Evolutionary conservation across 2,329 filamentous ascomycete genomes (phyloP), one percentile per base, ranked within the genome.

Genomic region (Alternaria angustiovoidea): DNA sequence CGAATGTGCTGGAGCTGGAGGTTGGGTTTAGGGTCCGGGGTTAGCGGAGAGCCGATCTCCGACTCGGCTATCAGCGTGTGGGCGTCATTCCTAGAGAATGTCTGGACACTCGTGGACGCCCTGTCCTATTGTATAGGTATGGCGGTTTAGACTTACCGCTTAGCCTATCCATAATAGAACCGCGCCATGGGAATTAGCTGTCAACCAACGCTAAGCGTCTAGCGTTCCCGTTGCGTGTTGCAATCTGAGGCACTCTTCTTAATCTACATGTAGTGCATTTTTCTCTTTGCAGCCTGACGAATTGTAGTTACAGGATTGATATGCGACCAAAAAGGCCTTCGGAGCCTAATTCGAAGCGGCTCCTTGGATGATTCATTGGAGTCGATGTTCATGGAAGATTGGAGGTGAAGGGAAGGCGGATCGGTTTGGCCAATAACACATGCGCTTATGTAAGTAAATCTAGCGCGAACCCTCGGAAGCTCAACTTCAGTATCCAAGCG

Each of bases 401-500:
- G 46, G 24, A 30, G 16, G 32, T 44, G 36, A 55, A 42, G 34
- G 32, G 20, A 30, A 36, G 5, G 38, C n/a, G 39, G 39, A 42
- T 14, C 6, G 39, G 6, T 16, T 24, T 24, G 39, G 16, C 60
- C 51, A 62, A 36, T 59, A 30, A 26, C 26, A 51, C 39, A 18
- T 16, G 30, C 49, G 59, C 63, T 66, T 59, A 67, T 47, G 56
- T 62, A 58, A 47, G 30, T 22, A 18, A 39, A 8, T 16, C 59
- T 66, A 65, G 64, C 63, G 56, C 34, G 42, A 43, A 46, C 39
- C 54, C 54, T 51, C 58, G 28, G 57, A 62, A 64, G 61, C 59
- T 66, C 57, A 61, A 64, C 65, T 59, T 62, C 61, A 64, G 30
- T 49, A 57, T 32, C 34, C 32, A 32, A 38, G 58, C 51, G 47